phyloP scores from a whole-genome alignment of 192 early-diverging fungal genomes.

The Radiomyces spectabilis region DNA sequence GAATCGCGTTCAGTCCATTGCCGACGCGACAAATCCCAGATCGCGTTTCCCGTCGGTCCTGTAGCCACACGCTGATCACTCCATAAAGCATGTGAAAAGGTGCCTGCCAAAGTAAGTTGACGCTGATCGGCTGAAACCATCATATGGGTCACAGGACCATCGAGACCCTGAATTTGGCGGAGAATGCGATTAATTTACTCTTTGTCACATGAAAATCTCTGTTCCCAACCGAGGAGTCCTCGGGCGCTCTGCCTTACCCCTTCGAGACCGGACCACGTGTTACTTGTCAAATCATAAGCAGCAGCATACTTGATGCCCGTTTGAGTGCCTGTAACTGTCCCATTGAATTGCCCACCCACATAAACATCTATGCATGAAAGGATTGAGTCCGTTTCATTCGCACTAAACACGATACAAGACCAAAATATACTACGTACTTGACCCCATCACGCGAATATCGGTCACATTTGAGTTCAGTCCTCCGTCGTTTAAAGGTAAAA shows the following conservation, averaged over 20 bases:
- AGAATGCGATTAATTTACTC: no score
- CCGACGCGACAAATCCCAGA: background rate
- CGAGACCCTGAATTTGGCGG: slow-evolving; percentile 8
- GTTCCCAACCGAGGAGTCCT: no score
- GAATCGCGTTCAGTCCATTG: background rate
- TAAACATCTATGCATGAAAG: slow-evolving; percentile 5
- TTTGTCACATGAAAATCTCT: no score
- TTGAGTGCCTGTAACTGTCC: background rate
- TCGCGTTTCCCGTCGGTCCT: background rate
- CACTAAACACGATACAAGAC: no score
- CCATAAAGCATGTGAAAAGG: background rate
- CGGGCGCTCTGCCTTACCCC: background rate
- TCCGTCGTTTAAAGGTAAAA: background rate
- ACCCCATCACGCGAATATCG: no score
- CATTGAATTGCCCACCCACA: slow-evolving; percentile 6
- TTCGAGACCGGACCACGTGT: background rate
- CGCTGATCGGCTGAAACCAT: background rate
- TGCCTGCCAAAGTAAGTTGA: slow-evolving; percentile 4
- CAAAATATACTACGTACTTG: no score
- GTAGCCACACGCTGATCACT: no score
- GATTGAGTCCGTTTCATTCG: no score
- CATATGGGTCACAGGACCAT: slow-evolving; percentile 3
- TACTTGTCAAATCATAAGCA: background rate
- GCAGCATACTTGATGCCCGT: slow-evolving; percentile 2
- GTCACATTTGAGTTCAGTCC: background rate